phyloP scores from a whole-genome alignment of 495 filamentous ascomycete genomes.

The Aspergillus asperescens region DNA sequence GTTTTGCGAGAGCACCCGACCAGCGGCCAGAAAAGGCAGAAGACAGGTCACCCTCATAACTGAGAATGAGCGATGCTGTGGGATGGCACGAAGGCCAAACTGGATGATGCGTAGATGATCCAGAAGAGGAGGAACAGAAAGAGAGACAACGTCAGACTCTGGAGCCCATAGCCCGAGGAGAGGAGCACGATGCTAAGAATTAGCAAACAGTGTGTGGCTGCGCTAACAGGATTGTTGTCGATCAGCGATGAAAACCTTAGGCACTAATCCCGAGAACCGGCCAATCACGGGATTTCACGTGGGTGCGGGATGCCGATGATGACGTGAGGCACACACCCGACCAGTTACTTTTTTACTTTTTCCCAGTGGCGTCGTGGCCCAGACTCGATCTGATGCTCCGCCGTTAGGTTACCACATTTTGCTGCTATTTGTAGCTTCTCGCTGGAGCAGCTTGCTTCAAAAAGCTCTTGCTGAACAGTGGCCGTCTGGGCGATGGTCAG shows the following conservation, averaged over 20 bases:
- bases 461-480: no score
- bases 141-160: background rate
- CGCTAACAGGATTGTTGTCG: background rate
- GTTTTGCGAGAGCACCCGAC: conserved; percentile 3
- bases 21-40: conserved; percentile 15
- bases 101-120: no score
- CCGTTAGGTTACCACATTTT: conserved; percentile 7
- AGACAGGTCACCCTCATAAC: conserved; percentile 15
- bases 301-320: background rate
- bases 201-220: background rate
- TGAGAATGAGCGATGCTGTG: background rate
- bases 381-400: no score
- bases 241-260: background rate
- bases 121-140: background rate
- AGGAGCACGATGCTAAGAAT: background rate
- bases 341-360: no score
- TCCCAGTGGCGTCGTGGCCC: no score
- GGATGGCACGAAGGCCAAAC: background rate
- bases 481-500: no score
- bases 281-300: background rate
- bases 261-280: no score
- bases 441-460: no score
- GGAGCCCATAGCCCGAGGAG: background rate
- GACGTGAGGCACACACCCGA: no score
- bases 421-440: no score